Evolutionary conservation across 2,329 filamentous ascomycete genomes (phyloP), one percentile per base, ranked within the genome.

Genomic region (Hypoxylon sp.): DNA sequence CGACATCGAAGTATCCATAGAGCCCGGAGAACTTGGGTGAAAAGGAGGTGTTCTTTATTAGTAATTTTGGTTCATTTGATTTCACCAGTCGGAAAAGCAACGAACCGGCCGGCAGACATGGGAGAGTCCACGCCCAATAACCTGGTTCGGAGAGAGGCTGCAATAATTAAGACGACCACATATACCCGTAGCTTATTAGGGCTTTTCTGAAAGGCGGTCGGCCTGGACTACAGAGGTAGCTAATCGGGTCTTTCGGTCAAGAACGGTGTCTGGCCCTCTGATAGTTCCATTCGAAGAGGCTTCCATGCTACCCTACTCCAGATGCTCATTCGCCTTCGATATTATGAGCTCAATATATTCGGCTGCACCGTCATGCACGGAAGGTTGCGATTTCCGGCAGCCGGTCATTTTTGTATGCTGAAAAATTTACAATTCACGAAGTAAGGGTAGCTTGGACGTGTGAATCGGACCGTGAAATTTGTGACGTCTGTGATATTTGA

Each of bases 161-260:
- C 35, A 66, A 70, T 70, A 70, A 68, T 57, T 70, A 70, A 68
- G 39, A 68, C 51, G 15, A 39, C 21, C 55, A 66, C 55, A 62
- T 70, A 70, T 68, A 68, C 37, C 62, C 53, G 35, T 65, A 48
- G 39, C 54, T 53, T 32, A 31, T 35, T 65, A 35, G 47, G 35
- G 10, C 35, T 32, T 63, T 42, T 67, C 21, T 21, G 54, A 62
- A 44, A 27, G 37, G 46, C 42, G 35, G 31, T 59, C 27, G 17
- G 17, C 8, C 37, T 19, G 37, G 32, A 44, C n/a, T 59, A 24
- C 5, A 17, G n/a, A n/a, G n/a, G 15, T 37, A 37, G 15, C 21
- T 62, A 50, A 11, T 59, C 57, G 32, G 52, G 24, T 37, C 57
- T 68, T 65, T 66, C 54, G 57, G 54, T 53, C 47, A 65, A 15